Percentiles rank a stretch among this genome's conserved stretches.
These are phyloP conservation scores for Trichoderma virens DNA, from an alignment of 495 filamentous ascomycete species.

Conservation along the genomic window DNA sequence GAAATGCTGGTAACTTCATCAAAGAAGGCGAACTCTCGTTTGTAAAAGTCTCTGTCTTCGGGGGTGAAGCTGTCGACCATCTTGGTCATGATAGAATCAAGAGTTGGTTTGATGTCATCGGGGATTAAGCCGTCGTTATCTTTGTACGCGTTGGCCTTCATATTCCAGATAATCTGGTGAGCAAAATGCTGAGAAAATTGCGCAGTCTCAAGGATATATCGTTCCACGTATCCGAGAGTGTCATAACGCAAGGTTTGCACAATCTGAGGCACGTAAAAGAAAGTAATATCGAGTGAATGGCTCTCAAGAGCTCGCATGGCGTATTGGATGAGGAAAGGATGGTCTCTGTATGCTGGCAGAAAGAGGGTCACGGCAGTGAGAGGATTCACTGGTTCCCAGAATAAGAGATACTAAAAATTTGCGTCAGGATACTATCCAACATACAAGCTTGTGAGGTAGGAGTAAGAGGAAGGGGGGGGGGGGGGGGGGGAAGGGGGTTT, in stretches of 20 bases:
- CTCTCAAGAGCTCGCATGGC: slow-evolving; percentile 91
- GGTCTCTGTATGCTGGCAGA: slow-evolving; percentile 84
- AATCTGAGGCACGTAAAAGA: slow-evolving; percentile 98
- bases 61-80: slow-evolving; percentile 74
- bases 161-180: slow-evolving; percentile 99
- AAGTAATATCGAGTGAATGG: slow-evolving; percentile 90
- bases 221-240: slow-evolving; percentile 85
- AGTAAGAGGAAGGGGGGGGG: neutral
- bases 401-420: slow-evolving; percentile 69
- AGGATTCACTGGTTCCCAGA: slow-evolving; percentile 90
- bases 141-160: slow-evolving; percentile 97
- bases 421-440: neutral
- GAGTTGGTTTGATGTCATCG: slow-evolving; percentile 82
- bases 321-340: slow-evolving; percentile 93
- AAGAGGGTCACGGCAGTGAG: slow-evolving; percentile 90
- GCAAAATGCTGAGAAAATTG: slow-evolving; percentile 95
- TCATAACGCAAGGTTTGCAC: slow-evolving; percentile 96
- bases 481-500: slow-evolving; percentile 13
- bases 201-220: slow-evolving; percentile 93
- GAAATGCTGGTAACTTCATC: slow-evolving; percentile 93
- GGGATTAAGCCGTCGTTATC: slow-evolving; percentile 89
- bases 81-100: slow-evolving; percentile 82
- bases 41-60: slow-evolving; percentile 77
- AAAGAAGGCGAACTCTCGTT: slow-evolving; percentile 95
- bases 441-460: slow-evolving; percentile 24